Conservation (phyloP, 768 basidiomycete species). For the Sporobolomyces pararoseus region DNA sequence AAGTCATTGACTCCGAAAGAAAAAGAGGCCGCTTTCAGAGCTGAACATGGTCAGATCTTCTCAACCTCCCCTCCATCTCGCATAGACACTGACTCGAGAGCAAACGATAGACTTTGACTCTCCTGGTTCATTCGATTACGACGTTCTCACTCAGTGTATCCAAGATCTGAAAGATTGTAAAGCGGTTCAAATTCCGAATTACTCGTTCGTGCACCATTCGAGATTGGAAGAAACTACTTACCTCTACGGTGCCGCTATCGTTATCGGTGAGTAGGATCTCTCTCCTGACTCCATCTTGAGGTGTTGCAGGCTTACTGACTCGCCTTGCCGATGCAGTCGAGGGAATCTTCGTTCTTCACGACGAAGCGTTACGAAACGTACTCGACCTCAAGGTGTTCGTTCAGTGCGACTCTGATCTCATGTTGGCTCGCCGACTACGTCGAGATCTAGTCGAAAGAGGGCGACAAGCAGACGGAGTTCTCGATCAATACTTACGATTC, state of each 20-base stretch:
- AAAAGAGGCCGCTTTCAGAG: conserved; percentile 74
- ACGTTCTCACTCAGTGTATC: conserved; percentile 81
- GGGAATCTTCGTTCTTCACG: conserved; percentile 85
- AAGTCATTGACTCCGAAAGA: conserved; percentile 73
- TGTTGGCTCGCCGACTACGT: conserved; percentile 87
- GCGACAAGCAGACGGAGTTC: conserved; percentile 74
- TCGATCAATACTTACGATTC: conserved; percentile 67
- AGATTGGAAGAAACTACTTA: conserved; percentile 59
- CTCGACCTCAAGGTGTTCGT: conserved; percentile 92
- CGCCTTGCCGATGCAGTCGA: conserved; percentile 58
- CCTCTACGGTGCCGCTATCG: conserved; percentile 41
- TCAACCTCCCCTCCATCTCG: too few relatives aligned
- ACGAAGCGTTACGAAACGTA: conserved; percentile 68
- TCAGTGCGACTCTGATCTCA: conserved; percentile 74
- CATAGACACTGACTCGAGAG: neutral
- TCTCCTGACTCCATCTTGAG: too few relatives aligned
- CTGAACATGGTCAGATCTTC: conserved; percentile 50
- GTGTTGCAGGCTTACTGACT: too few relatives aligned
- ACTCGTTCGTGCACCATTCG: conserved; percentile 89
- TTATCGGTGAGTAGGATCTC: conserved; percentile 42
- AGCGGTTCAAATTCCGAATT: conserved; percentile 75
- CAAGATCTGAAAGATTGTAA: conserved; percentile 75
- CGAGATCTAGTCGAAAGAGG: conserved; percentile 86
- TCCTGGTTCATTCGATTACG: conserved; percentile 87
- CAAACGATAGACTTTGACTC: conserved; percentile 69